These are phyloP conservation scores for Ceratobasidium sp. DNA, from an alignment of 1,284 basidiomycete species.

Conservation along the genomic window DNA sequence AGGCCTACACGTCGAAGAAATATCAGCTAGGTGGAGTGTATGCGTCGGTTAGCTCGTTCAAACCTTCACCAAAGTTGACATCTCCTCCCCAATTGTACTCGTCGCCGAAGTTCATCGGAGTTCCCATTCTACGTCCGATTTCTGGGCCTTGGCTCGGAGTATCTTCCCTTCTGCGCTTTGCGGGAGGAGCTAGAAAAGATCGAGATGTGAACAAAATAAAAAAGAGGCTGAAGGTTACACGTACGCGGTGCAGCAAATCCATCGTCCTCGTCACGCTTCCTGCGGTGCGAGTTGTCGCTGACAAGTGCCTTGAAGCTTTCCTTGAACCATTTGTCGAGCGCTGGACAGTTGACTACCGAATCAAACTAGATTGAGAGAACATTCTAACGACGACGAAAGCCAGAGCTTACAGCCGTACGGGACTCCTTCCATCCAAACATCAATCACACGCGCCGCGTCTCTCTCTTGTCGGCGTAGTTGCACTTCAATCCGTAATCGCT, in stretches of 20 bases:
- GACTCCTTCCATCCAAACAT: constrained; percentile 76
- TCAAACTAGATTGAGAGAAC: neutral
- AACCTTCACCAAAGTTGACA: constrained; percentile 1
- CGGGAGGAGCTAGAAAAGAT: constrained; percentile 16
- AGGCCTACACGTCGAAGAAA: neutral
- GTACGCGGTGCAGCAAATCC: constrained; percentile 35
- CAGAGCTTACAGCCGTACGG: constrained; percentile 72
- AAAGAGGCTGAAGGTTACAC: neutral
- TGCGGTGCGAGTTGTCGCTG: constrained; percentile 20
- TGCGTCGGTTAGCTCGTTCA: constrained; percentile 52
- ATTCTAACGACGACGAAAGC: neutral
- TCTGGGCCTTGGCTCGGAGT: constrained; percentile 42
- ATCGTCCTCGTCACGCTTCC: constrained; percentile 38
- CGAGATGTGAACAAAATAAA: neutral
- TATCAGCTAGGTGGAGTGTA: constrained; percentile 11
- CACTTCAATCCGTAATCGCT: constrained; percentile 66
- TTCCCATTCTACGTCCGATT: constrained; percentile 33
- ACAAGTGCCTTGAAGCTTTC: constrained; percentile 54
- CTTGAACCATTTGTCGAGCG: constrained; percentile 78
- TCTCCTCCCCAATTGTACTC: constrained; percentile 37
- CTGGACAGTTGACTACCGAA: constrained; percentile 71
- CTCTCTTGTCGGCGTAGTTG: constrained; percentile 70
- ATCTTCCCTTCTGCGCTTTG: constrained; percentile 41
- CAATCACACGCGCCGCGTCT: constrained; percentile 67
- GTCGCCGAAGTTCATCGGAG: constrained; percentile 40